These are phyloP conservation scores for Nidularia sp. DNA, from an alignment of 768 basidiomycete species.

Conservation along the genomic window DNA sequence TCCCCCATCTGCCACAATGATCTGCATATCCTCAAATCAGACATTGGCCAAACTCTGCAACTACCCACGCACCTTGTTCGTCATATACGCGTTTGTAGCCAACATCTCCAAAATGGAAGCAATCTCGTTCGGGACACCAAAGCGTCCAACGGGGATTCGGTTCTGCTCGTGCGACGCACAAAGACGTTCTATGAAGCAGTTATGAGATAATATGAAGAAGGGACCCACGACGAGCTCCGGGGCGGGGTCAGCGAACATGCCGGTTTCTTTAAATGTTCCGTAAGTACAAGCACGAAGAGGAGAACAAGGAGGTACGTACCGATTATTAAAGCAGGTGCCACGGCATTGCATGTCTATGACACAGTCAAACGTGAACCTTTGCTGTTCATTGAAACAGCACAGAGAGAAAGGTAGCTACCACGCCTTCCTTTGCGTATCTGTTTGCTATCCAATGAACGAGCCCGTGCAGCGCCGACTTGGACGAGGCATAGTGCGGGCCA, in stretches of 20 bases:
- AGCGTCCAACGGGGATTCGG: slow-evolving; percentile 45
- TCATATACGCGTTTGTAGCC: slow-evolving; percentile 49
- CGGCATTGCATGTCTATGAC: slow-evolving; percentile 44
- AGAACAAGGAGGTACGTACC: slow-evolving; percentile 18
- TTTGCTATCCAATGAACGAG: slow-evolving; percentile 51
- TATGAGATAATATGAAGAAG: no score
- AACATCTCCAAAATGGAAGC: slow-evolving; percentile 48
- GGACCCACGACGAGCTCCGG: no score
- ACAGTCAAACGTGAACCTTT: background rate
- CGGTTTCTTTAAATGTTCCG: slow-evolving; percentile 40
- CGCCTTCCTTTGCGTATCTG: slow-evolving; percentile 45
- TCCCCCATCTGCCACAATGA: slow-evolving; percentile 44
- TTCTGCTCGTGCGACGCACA: no score
- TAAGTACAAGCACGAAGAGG: background rate
- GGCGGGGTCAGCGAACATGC: slow-evolving; percentile 40
- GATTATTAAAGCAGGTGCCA: slow-evolving; percentile 47
- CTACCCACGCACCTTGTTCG: slow-evolving; percentile 41
- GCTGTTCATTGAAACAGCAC: background rate
- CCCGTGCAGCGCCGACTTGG: slow-evolving; percentile 51
- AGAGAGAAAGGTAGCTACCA: slow-evolving; percentile 26
- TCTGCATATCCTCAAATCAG: slow-evolving; percentile 17
- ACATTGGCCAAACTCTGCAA: background rate
- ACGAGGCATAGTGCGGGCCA: slow-evolving; percentile 55
- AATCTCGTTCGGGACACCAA: slow-evolving; percentile 47
- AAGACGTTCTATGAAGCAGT: no score